A percentile compares a stretch with the other conserved stretches of the same genome.
These are phyloP conservation scores for Begonia masoniana DNA, from an alignment of 306 rosid species.

Conservation along the genomic window DNA sequence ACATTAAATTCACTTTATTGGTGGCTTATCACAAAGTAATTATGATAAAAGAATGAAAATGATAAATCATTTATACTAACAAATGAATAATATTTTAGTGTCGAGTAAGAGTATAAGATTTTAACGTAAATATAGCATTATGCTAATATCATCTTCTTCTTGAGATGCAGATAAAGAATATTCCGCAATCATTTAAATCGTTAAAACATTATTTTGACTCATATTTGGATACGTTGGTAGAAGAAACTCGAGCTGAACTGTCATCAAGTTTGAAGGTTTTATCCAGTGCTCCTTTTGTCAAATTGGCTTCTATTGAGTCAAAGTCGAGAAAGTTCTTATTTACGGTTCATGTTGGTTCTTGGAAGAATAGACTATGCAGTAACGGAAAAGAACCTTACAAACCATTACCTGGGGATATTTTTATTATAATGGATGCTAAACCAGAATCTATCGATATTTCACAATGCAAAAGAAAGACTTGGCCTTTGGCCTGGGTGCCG, in stretches of 20 bases:
- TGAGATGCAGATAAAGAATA: slow-evolving; percentile 22
- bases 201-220: slow-evolving; percentile 29
- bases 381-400: slow-evolving; percentile 34
- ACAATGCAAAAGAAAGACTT: slow-evolving; percentile 25
- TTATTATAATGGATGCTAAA: slow-evolving; percentile 37
- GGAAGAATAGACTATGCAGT: slow-evolving; percentile 25
- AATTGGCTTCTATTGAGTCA: slow-evolving; percentile 17
- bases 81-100: too few relatives aligned
- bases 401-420: slow-evolving; percentile 40
- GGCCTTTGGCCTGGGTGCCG: slow-evolving; percentile 25
- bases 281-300: slow-evolving; percentile 28
- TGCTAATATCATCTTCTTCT: background rate
- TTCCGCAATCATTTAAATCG: slow-evolving; percentile 25
- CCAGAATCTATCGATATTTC: slow-evolving; percentile 28
- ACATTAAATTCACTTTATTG: too few relatives aligned
- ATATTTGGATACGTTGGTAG: slow-evolving; percentile 37
- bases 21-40: too few relatives aligned
- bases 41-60: too few relatives aligned
- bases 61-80: too few relatives aligned
- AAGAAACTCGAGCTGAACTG: slow-evolving; percentile 41
- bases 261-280: slow-evolving; percentile 31
- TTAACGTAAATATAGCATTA: too few relatives aligned
- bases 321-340: slow-evolving; percentile 4
- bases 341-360: slow-evolving; percentile 16
- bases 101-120: background rate